Conservation (phyloP, 2,329 filamentous ascomycete species). For the Botrytis porri region DNA sequence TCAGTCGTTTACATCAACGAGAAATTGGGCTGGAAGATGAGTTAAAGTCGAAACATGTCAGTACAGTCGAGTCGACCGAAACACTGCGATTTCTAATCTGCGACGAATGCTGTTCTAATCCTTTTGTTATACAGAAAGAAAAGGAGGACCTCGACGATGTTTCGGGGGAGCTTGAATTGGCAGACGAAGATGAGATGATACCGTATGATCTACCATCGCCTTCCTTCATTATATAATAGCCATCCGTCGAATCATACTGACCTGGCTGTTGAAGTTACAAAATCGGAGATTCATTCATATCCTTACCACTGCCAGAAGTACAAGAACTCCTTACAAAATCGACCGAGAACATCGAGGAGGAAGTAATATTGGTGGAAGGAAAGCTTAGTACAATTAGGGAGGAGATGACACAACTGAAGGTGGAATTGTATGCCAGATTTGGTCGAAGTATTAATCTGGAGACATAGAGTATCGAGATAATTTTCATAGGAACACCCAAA, state of each 20-base stretch:
- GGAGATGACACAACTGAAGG: conserved; percentile 87
- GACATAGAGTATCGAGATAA: conserved; percentile 52
- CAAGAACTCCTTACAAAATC: conserved; percentile 77
- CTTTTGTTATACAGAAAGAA: conserved; percentile 69
- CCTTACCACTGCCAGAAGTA: conserved; percentile 77
- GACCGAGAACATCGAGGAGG: conserved; percentile 70
- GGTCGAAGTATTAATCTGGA: conserved; percentile 97
- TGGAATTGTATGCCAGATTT: conserved; percentile 89
- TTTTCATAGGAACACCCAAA: conserved; percentile 23
- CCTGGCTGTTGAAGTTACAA: conserved; percentile 68
- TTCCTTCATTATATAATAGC: background rate
- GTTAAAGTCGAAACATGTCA: conserved; percentile 72
- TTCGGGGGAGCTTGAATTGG: conserved; percentile 84
- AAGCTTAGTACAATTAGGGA: conserved; percentile 72
- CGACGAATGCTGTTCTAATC: conserved; percentile 23
- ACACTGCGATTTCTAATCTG: background rate
- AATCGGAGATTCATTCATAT: conserved; percentile 93
- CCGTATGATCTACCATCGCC: conserved; percentile 54
- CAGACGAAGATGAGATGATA: conserved; percentile 90
- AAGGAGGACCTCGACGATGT: conserved; percentile 97
- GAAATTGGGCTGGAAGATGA: conserved; percentile 77
- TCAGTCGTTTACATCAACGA: conserved; percentile 89
- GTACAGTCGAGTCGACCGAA: conserved; percentile 34
- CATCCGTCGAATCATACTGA: conserved; percentile 16
- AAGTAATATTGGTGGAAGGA: conserved; percentile 73